A percentile compares a stretch with the other conserved stretches of the same genome.
These are phyloP conservation scores for Pythium graminicola DNA, from an alignment of 352 stramenopile genomes.

Conservation along the genomic window DNA sequence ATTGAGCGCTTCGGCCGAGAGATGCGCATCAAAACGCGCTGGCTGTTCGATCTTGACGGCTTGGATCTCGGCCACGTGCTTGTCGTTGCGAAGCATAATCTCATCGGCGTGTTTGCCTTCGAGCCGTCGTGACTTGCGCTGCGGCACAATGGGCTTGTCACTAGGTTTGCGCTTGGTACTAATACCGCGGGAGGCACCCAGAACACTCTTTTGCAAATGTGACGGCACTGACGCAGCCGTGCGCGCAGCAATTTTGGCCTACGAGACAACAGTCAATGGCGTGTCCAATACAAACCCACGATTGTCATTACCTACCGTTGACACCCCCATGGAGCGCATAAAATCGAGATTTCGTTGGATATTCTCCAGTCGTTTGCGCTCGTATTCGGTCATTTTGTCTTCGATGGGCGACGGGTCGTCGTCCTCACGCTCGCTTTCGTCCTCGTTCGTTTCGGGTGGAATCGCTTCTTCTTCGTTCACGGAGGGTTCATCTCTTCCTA, in stretches of 20 bases:
- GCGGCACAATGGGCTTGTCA: conserved; percentile 21
- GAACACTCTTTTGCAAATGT: neutral
- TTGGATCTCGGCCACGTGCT: neutral
- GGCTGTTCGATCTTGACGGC: conserved; percentile 2
- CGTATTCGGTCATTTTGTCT: conserved; percentile 56
- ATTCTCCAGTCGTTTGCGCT: conserved; percentile 75
- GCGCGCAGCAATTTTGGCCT: conserved; percentile 60
- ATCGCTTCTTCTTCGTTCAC: conserved; percentile 1
- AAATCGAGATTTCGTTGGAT: conserved; percentile 81
- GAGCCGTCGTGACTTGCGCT: conserved; percentile 58
- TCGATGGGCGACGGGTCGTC: neutral
- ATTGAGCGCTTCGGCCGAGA: conserved; percentile 32
- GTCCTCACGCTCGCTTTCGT: neutral
- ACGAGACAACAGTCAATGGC: neutral
- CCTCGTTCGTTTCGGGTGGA: too few relatives aligned
- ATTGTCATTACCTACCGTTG: conserved; percentile 29
- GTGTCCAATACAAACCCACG: neutral
- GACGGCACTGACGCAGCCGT: conserved; percentile 25
- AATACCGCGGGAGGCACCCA: conserved; percentile 7
- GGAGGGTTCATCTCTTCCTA: neutral
- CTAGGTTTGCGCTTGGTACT: conserved; percentile 25
- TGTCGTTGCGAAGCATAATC: conserved; percentile 22
- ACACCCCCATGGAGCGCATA: conserved; percentile 79
- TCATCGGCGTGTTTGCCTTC: conserved; percentile 54
- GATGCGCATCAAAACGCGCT: conserved; percentile 21